A percentile compares a stretch with the other conserved stretches of the same genome.
phyloP scores from a whole-genome alignment of 1,139 yeast species.

The Zygosaccharomyces pseudobailii region DNA sequence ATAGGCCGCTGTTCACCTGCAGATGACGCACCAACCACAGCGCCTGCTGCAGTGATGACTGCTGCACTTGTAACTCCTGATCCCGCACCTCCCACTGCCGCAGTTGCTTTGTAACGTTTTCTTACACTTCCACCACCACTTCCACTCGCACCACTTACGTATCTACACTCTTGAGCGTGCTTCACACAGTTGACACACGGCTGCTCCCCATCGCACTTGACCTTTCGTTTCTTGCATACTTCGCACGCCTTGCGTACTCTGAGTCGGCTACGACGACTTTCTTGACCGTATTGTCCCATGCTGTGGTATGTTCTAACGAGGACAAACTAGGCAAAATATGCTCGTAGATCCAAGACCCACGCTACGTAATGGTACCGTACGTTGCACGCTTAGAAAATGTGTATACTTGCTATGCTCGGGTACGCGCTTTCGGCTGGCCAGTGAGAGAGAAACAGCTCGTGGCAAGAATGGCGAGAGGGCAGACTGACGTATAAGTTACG shows the following conservation, averaged over 20 bases:
- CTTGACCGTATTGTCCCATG: not conserved
- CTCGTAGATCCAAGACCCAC: no score
- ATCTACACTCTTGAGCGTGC: conserved; percentile 43
- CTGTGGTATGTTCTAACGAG: not conserved
- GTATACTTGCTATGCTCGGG: no score
- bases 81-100: not conserved
- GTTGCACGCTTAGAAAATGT: no score
- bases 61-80: conserved; percentile 11
- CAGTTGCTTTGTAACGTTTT: not conserved
- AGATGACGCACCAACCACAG: not conserved
- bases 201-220: conserved; percentile 54
- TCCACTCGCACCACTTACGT: conserved; percentile 4
- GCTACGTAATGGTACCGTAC: no score
- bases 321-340: no score
- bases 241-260: conserved; percentile 59
- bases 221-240: conserved; percentile 55
- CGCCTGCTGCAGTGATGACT: conserved; percentile 7
- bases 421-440: no score
- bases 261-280: conserved; percentile 27
- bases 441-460: no score
- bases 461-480: no score
- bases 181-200: conserved; percentile 52
- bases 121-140: not conserved
- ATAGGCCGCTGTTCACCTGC: not conserved
- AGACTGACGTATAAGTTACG: no score